Conservation (phyloP, 208 protist species). For the Naegleria lovaniensis region DNA sequence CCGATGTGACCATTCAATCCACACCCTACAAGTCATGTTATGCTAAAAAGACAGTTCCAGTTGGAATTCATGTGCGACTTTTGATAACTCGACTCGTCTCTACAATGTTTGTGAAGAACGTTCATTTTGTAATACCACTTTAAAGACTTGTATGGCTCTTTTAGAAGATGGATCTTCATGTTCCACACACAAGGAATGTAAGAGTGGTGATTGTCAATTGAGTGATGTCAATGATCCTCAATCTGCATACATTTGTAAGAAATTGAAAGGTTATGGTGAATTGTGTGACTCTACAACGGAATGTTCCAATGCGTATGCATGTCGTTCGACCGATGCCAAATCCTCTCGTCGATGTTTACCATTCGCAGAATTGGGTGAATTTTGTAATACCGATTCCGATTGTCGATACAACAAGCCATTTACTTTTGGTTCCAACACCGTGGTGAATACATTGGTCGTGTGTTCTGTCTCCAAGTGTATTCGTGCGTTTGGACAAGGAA, state of each 20-base stretch:
- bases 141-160: background rate
- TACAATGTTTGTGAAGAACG: background rate
- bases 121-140: background rate
- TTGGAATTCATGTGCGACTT: background rate
- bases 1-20: background rate
- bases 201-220: background rate
- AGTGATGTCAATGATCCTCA: background rate
- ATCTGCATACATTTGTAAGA: background rate
- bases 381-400: background rate
- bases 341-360: background rate
- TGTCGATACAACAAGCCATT: background rate
- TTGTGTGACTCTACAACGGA: background rate
- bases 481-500: background rate
- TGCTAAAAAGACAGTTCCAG: background rate
- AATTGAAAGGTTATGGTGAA: background rate
- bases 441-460: background rate
- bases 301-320: background rate
- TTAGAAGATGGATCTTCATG: background rate
- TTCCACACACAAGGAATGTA: background rate
- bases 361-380: background rate
- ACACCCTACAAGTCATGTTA: background rate
- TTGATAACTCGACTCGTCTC: background rate
- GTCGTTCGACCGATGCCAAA: background rate
- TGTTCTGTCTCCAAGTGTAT: background rate
- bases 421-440: background rate